Conservation (phyloP, 2,329 filamentous ascomycete genomes). For the Bertia moriformis region DNA sequence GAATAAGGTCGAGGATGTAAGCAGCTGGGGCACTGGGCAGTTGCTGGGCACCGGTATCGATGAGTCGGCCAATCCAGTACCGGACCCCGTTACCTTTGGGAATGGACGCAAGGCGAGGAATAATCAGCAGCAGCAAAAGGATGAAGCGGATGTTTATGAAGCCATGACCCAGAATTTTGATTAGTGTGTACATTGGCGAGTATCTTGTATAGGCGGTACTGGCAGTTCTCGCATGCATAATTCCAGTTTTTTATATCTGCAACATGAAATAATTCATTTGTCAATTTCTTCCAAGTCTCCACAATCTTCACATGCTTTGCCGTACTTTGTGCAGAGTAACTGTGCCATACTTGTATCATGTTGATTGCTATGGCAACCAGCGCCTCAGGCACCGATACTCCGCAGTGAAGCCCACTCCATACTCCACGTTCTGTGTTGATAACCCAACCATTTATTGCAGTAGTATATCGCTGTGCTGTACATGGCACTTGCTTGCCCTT, state of each 20-base stretch:
- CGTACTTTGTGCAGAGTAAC: not conserved
- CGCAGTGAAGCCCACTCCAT: not conserved
- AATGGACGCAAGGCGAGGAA: not conserved
- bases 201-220: too few relatives aligned
- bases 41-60: not conserved
- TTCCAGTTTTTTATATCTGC: not conserved
- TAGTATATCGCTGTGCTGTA: too few relatives aligned
- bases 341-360: not conserved
- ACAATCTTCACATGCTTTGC: not conserved
- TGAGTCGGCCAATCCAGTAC: not conserved
- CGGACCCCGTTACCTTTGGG: not conserved
- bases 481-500: not conserved
- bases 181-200: too few relatives aligned
- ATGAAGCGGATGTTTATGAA: not conserved
- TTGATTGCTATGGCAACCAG: slow-evolving; percentile 1
- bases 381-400: not conserved
- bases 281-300: not conserved
- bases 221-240: not conserved
- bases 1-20: too few relatives aligned
- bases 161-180: not conserved
- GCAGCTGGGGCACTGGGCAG: not conserved
- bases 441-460: too few relatives aligned
- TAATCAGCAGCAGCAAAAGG: not conserved
- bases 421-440: too few relatives aligned
- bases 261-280: too few relatives aligned